Conservation (phyloP, 2,329 filamentous ascomycete genomes). For the Meredithiella fracta region DNA sequence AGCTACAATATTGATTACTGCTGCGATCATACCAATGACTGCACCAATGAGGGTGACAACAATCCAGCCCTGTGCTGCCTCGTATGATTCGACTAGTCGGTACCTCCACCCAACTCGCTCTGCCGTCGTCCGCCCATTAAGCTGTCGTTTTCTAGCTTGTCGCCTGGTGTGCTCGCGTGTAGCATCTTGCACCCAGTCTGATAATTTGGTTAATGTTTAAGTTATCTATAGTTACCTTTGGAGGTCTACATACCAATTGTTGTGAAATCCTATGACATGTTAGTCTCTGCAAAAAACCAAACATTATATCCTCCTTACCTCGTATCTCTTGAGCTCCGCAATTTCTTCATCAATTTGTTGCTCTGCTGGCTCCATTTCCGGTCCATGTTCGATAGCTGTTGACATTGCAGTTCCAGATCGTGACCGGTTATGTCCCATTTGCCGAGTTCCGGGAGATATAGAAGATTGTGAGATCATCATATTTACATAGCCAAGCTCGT, state of each 20-base stretch:
- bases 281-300: background rate
- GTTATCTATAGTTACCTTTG: background rate
- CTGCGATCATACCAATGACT: slow-evolving; percentile 87
- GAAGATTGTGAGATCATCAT: slow-evolving; percentile 9
- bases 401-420: slow-evolving; percentile 1
- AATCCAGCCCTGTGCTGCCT: slow-evolving; percentile 95
- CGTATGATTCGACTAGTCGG: slow-evolving; percentile 71
- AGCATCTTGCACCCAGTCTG: slow-evolving; percentile 96
- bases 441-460: slow-evolving; percentile 1
- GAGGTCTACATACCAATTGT: slow-evolving; percentile 51
- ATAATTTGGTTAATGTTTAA: background rate
- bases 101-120: slow-evolving; percentile 61
- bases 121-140: slow-evolving; percentile 51
- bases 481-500: background rate
- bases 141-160: slow-evolving; percentile 55
- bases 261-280: slow-evolving; percentile 55
- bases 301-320: slow-evolving; percentile 31
- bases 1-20: slow-evolving; percentile 83
- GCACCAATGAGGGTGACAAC: slow-evolving; percentile 85
- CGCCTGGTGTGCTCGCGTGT: slow-evolving; percentile 74
- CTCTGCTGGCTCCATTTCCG: slow-evolving; percentile 23
- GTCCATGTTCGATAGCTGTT: slow-evolving; percentile 21
- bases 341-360: slow-evolving; percentile 84
- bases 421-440: slow-evolving; percentile 4
- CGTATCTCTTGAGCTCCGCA: slow-evolving; percentile 93